Evolutionary conservation across 176 grass and related monocot species (phyloP), one percentile per base, ranked within the genome.

Genomic region (Oryza officinalis): DNA sequence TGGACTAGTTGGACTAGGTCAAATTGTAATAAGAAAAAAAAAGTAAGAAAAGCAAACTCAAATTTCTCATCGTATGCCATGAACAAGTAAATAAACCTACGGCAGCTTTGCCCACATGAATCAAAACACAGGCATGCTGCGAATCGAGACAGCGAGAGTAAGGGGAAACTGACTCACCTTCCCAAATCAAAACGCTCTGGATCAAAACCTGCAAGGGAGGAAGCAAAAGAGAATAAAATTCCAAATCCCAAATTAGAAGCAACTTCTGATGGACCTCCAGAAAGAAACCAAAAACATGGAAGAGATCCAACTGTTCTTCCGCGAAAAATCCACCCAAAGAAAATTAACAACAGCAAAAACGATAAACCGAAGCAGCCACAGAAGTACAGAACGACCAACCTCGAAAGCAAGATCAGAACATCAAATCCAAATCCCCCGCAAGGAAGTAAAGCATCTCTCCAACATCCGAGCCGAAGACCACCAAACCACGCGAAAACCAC

Each of bases 141-240:
- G n/a, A n/a, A n/a, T n/a, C n/a, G 27, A 59, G 37, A 40, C 7
- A 40, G 37, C 37, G 7, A 40, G 37, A 67, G 1, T 6, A 44
- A 66, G 13, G 14, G 2, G 18, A 13, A 6, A 47, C 22, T 11
- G 8, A 23, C 60, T 68, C 37, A 87, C 84, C 84, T 75, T 80
- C 27, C 63, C 38, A 76, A 79, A 86, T 63, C 37, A 11, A 10
- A 68, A 77, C 43, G 47, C 41, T 79, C 52, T 31, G 13, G 63
- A 74, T 87, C 44, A 49, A 78, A 47, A 31, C 89, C 76, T 84
- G 84, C 63, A 80, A n/a, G 69, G 65, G 57, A 54, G 50, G 60
- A 38, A 38, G 4, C 41, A 40, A 74, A 61, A 4, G 27, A 41
- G 8, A 47, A 75, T 75, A 26, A 17, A n/a, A n/a, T 35, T 52